Evolutionary conservation across 192 early-diverging fungal genomes (phyloP), one percentile per base, ranked within the genome.

Genomic region (Chytriomyces hyalinus): DNA sequence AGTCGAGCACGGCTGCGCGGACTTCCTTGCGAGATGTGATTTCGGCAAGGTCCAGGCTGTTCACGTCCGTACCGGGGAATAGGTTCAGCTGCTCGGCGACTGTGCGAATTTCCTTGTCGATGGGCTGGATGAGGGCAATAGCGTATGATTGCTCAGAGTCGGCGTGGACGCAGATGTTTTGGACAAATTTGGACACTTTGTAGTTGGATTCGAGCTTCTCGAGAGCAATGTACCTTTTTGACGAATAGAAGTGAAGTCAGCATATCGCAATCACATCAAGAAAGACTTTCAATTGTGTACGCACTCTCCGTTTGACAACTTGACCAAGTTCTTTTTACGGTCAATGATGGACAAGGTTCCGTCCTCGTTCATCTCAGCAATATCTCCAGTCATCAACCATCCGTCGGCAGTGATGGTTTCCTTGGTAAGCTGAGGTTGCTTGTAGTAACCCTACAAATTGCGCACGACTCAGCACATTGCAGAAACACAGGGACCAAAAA

Each of bases 121-220:
- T 78, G 26, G 93, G 91, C 45, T 89, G 81, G 51, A 96, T 85
- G 7, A 98, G 59, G 10, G 93, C 95, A 13, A 96, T 91, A 8
- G 92, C 91, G 68, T 87, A 87, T 62, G 84, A 61, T 80, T 90
- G 85, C 49, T 90, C 85, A 49, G 93, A 86, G 81, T 95, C 91
- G 36, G 90, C 86, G 73, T 81, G 78, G 13, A 87, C 75, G 80
- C 84, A 85, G 59, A 86, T 89, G 77, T 95, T 95, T 81, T 85
- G 83, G 36, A 96, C 91, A 69, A 85, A 89, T 46, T 82, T 59
- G 24, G 87, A 89, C 45, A 85, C 86, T 81, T 92, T 90, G 89
- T 98, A 98, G 6, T 93, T 87, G 10, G 94, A 90, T 83, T 98
- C 97, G 24, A 98, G 85, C 79, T 94, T 93, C 84, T 98, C 97